phyloP scores from a whole-genome alignment of 75 land plant genomes.

The Pinus albicaulis region DNA sequence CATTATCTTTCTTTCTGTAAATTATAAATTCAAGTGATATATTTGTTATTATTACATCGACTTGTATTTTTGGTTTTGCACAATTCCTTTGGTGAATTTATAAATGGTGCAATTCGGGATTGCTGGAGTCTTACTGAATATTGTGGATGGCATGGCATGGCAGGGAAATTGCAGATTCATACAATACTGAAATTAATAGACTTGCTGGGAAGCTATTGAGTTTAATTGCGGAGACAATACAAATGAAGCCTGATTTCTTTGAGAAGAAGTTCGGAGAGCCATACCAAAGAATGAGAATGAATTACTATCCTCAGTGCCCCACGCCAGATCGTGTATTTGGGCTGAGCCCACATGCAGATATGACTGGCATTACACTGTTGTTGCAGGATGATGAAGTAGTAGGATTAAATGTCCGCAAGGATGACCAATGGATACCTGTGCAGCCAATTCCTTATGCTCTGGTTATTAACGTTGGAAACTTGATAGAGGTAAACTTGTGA shows the following conservation, averaged over 20 bases:
- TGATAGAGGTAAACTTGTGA: conserved; percentile 15
- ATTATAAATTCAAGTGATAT: no score
- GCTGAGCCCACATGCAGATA: conserved; percentile 20
- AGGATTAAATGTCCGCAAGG: conserved; percentile 39
- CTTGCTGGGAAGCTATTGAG: conserved; percentile 21
- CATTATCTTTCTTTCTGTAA: no score
- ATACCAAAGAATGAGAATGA: conserved; percentile 19
- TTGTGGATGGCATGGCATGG: not conserved
- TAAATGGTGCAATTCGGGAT: no score
- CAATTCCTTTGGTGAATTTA: no score
- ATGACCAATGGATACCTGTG: conserved; percentile 27
- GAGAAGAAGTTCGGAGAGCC: conserved; percentile 1
- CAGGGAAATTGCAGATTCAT: conserved; percentile 29
- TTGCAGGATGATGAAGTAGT: conserved; percentile 10
- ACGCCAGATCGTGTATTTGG: conserved; percentile 27
- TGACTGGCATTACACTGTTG: conserved; percentile 22
- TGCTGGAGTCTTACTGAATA: not conserved
- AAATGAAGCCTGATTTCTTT: conserved; percentile 4
- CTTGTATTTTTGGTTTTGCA: no score
- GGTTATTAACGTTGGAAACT: conserved; percentile 23
- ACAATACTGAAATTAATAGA: conserved; percentile 24
- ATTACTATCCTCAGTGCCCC: conserved; percentile 40
- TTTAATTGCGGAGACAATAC: conserved; percentile 15
- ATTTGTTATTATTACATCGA: no score
- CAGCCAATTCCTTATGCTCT: conserved; percentile 20